Percentiles rank a stretch among this genome's conserved stretches.
These are phyloP conservation scores for Heterobasidion occidentale DNA, from an alignment of 1,284 basidiomycete genomes.

Conservation along the genomic window DNA sequence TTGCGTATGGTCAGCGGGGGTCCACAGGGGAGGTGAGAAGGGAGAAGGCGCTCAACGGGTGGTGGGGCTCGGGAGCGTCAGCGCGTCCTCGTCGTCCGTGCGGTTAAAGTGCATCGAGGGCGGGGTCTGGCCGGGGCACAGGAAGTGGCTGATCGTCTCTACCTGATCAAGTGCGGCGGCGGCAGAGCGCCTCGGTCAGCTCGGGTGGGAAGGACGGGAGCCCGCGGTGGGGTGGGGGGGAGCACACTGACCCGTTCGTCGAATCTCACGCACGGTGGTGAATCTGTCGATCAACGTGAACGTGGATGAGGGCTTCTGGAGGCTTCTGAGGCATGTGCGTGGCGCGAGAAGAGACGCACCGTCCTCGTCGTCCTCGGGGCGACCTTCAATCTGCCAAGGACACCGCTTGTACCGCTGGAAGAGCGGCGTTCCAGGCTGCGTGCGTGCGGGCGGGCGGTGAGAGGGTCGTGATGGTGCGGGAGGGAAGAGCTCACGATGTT, in stretches of 20 bases:
- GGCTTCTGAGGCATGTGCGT: too few relatives aligned
- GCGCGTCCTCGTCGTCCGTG: conserved; percentile 70
- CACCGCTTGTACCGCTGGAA: conserved; percentile 88
- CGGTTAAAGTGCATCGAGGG: conserved; percentile 84
- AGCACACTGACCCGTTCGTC: conserved; percentile 46
- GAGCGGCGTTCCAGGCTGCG: conserved; percentile 75
- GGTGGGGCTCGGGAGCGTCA: conserved; percentile 63
- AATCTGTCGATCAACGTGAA: conserved; percentile 32
- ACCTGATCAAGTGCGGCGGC: conserved; percentile 32
- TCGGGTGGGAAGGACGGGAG: neutral
- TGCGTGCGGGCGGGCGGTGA: neutral
- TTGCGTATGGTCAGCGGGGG: neutral
- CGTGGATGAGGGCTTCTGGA: too few relatives aligned
- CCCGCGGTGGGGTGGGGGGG: neutral
- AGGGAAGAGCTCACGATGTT: conserved; percentile 55
- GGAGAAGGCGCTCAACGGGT: conserved; percentile 46
- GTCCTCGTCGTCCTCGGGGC: conserved; percentile 70
- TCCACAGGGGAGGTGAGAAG: neutral
- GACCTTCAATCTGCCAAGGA: conserved; percentile 76
- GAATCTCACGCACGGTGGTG: conserved; percentile 59
- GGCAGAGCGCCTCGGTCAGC: neutral
- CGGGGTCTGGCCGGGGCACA: conserved; percentile 58
- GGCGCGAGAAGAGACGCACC: conserved; percentile 27
- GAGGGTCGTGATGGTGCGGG: neutral
- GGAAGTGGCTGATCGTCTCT: conserved; percentile 68